Base-by-base conservation (phyloP, 1,139 yeast species). In the Geotrichum aggregatum region DNA sequence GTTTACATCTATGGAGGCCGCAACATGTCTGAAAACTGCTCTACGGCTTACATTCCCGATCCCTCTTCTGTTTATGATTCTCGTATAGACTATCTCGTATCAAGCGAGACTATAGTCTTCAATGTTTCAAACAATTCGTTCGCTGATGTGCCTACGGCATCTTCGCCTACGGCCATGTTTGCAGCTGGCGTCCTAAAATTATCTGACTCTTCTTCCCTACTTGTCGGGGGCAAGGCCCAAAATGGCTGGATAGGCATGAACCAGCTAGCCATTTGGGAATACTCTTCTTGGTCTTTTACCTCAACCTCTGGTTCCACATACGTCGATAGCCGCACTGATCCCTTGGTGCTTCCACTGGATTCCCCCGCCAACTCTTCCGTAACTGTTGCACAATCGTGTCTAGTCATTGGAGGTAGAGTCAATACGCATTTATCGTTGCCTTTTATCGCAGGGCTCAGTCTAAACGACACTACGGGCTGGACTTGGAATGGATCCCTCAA, bases 261-360 rank as follows among this genome's bases (percentile, higher is more conserved):
- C 59, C 86, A 82, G 63, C 64, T 80, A 5, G 85, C 86, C 0
- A 61, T 79, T 1, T 81, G 84, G 83, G 79, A 78, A 56, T 76
- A 76, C 52, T 72, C 71, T 47, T 69, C 83, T 1, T 82, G 87
- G 87, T 72, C 81, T 2, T 81, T 79, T 63, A 70, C 71, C 52
- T 58, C 69, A 1, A 65, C 69, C 2, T 60, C 58, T 7, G 64
- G 63, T 18, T 56, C 65, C 30, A 51, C 67, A 7, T 58, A 60
- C 1, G 71, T 80, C 3, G 79, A 76, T 55, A 71, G 83, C 11
- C 69, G 86, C 49, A 71, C 72, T 1, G 63, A 67, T 38, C 71
- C 84, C 0, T 59, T 80, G 54, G 70, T 74, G 1, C 62, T 81
- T 13, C 84, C 84, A 0, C 47, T 67, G 14, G 61, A 47, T 11